These are phyloP conservation scores for Irpex sp. DNA, from an alignment of 1,284 basidiomycete species.

Conservation along the genomic window DNA sequence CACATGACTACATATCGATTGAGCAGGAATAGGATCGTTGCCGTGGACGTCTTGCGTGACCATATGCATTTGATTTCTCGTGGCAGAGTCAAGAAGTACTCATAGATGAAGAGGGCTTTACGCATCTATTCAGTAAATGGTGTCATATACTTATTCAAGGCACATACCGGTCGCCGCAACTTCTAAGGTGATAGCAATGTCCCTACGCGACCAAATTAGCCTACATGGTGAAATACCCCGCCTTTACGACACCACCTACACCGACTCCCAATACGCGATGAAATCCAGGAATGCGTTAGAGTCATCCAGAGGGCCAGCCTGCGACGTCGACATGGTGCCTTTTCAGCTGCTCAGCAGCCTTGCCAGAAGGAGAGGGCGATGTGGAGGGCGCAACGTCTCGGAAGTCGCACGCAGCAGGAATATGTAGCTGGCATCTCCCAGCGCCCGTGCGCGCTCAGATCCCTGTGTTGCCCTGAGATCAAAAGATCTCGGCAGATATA, in stretches of 20 bases:
- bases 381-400: not conserved
- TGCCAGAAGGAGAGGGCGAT: not conserved
- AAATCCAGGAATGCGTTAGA: not conserved
- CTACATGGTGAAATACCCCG: not conserved
- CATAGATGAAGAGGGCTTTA: not conserved
- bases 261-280: not conserved
- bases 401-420: not conserved
- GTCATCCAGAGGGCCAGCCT: not conserved
- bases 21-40: not conserved
- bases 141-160: not conserved
- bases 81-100: not conserved
- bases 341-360: not conserved
- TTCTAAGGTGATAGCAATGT: not conserved
- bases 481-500: not conserved
- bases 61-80: conserved; percentile 1
- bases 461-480: not conserved
- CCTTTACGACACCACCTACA: not conserved
- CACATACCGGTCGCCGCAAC: not conserved
- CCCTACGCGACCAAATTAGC: not conserved
- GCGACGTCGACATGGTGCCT: not conserved
- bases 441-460: not conserved
- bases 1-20: conserved; percentile 14
- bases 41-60: not conserved
- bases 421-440: not conserved
- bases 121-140: not conserved